Evolutionary conservation across 768 basidiomycete genomes (phyloP), one percentile per base, ranked within the genome.

Genomic region (Pholiota microspora): DNA sequence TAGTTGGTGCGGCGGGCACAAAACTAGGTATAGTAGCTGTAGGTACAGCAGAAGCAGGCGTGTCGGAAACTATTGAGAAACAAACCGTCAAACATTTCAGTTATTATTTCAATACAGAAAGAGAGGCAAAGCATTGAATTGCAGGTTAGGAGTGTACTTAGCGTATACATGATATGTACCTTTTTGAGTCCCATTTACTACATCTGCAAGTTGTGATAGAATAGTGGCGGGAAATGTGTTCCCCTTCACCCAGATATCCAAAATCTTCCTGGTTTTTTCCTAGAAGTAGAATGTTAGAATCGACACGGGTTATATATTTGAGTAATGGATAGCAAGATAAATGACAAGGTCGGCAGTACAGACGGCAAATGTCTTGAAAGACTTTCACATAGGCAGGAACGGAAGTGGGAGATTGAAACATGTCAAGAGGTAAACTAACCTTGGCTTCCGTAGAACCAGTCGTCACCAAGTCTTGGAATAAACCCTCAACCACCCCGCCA

Each of bases 241-340:
- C 55, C 85, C 83, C 71, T 95, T 96, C 64, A 80, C 81, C 96
- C 96, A 99, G 65, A 99, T 98, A 74, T 98, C 97, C 72, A 96
- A 84, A 66, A 99, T 86, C 73, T 98, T 98, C 79, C 89, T 88
- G 44, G 91, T 82, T 76, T 99, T 99, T 78, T 97, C 96, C 95
- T 98, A 78, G 72, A 68, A 72, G 63, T 65, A 65, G 64, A 60
- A 18, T 25, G 21, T 36, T 27, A 34, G 27, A 35, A 32, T 18
- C 12, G 23, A 18, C 5, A 12, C 18, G 45, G 18, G 25, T 15
- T 29, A 16, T n/a, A 5, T n/a, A 16, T 47, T 34, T n/a, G 29
- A 28, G n/a, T 15, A n/a, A 18, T 13, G 45, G 13, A 49, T n/a
- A n/a, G n/a, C n/a, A n/a, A n/a, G n/a, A n/a, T n/a, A n/a, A n/a